phyloP scores from a whole-genome alignment of 257 asterid species.

The Salvia miltiorrhiza region DNA sequence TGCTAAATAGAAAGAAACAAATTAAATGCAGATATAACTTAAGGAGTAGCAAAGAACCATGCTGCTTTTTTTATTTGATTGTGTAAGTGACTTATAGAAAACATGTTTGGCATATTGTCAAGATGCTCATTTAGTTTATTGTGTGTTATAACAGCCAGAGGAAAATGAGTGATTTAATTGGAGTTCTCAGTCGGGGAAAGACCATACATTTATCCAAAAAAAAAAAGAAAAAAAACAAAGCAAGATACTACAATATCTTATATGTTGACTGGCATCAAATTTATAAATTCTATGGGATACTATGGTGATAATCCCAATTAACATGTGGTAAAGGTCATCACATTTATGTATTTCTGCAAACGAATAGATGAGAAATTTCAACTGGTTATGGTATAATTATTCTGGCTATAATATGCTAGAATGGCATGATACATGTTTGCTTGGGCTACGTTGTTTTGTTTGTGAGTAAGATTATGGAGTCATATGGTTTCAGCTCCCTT shows the following conservation, averaged over 20 bases:
- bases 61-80: background rate
- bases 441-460: background rate
- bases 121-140: background rate
- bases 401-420: background rate
- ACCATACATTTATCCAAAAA: background rate
- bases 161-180: background rate
- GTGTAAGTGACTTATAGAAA: background rate
- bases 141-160: background rate
- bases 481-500: background rate
- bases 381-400: background rate
- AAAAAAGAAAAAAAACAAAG: background rate
- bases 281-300: background rate
- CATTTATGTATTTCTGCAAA: background rate
- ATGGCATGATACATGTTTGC: background rate
- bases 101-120: background rate
- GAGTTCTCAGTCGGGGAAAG: background rate
- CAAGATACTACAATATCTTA: background rate
- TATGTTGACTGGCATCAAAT: background rate
- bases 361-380: slow-evolving; percentile 5
- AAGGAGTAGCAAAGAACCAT: background rate
- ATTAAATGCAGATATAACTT: background rate
- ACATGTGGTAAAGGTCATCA: background rate
- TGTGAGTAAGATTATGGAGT: background rate
- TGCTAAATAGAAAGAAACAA: background rate
- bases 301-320: background rate